Evolutionary conservation across 2,329 filamentous ascomycete species (phyloP), one percentile per base, ranked within the genome.

Genomic region (Whalleya microplaca): DNA sequence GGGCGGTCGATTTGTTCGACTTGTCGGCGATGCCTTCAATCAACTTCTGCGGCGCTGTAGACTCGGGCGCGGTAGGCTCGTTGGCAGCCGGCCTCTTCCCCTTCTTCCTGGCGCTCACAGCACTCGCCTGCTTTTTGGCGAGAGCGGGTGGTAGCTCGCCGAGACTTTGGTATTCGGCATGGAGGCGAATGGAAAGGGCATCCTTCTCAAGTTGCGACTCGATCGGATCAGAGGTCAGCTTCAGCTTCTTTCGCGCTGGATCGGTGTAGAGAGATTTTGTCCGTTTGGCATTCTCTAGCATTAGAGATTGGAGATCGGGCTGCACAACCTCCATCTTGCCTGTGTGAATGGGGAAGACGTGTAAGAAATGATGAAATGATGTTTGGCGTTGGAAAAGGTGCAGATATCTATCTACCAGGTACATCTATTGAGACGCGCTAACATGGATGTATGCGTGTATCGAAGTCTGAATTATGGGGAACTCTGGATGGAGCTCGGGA

Each of bases 1-100:
- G 71, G 42, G 69, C 79, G 55, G 66, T 74, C 20, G 72, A 73
- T 37, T 21, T 45, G 18, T 50, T 61, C 41, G 57, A 63, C 23
- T 55, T 44, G 21, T 64, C 46, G 19, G 54, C 59, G 32, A 87
- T 84, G 29, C 83, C 83, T 69, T 89, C 86, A 63, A 90, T 88
- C 77, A 90, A 78, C 75, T 86, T 86, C 61, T 83, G 83, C 20
- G 65, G 64, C 29, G 66, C 57, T 21, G 66, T 59, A 45, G 63
- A 65, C 51, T 71, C 70, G 56, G 65, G 64, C 29, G 66, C 57
- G 20, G 66, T 59, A 45, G 63, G 65, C 51, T 71, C 70, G 56
- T 51, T 59, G 3, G 55, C 42, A 18, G 64, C 56, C 43, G 56
- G 53, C 41, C 64, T 71, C 62, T 66, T 69, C 37, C 55, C 61